Evolutionary conservation across 805 yeast species (phyloP), one percentile per base, ranked within the genome.

Genomic region (Wickerhamomyces silvicola): DNA sequence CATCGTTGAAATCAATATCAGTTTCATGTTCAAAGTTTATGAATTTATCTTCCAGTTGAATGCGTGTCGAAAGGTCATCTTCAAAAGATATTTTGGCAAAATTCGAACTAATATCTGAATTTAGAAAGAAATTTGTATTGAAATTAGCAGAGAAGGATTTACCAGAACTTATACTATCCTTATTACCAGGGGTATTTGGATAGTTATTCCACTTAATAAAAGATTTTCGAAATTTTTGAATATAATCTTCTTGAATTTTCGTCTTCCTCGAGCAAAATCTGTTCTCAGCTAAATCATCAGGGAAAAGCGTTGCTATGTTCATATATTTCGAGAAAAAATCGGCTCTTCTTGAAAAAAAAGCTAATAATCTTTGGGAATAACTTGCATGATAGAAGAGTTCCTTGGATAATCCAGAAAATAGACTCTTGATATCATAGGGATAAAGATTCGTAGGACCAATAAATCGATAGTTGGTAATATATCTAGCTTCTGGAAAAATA

Each of bases 401-500:
- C 1, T 31, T 26, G 2, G 43, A 25, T 2, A 46, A 17, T 2
- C 29, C 37, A 4, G 18, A 20, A 10, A 24, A 20, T 1, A 47
- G 10, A 11, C 37, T 43, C 0, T 34, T 31, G 2, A 10, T 21
- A 3, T 42, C 35, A 27, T 28, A 47, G 5, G 56, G 53, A 21
- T 43, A 47, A 7, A 41, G 6, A 2, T 34, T 24, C 8, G 50
- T 33, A 18, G 53, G 50, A 1, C 56, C 56, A 38, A 47, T 43
- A 35, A 47, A 50, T 28, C 54, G 35, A 19, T 28, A 39, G 9
- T 31, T 36, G 0, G 41, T 30, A 4, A 49, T 14, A 24, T 39
- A 50, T 30, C 52, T 35, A 0, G 39, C 11, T 22, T 42, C 50
- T 8, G 56, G 56, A 29, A 49, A 44, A 5, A 46, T 22, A 21